Percentiles rank a stretch among this genome's conserved stretches.
phyloP scores from a whole-genome alignment of 2,329 filamentous ascomycete species.

The Furcasterigmium sp. region DNA sequence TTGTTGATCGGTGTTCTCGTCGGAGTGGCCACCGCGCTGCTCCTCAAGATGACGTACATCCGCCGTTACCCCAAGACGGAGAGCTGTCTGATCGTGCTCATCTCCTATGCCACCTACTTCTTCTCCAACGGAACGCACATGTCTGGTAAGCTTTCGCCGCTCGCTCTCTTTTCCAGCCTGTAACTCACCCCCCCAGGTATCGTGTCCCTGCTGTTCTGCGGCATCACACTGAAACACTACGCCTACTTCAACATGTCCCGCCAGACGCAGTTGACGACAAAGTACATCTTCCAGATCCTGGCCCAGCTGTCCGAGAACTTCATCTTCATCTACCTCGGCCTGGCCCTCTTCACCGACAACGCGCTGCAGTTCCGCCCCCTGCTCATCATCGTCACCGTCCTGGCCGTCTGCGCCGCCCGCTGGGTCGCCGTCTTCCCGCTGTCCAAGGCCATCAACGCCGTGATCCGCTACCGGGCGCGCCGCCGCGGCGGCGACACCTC shows the following conservation, averaged over 20 bases:
- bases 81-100: slow-evolving; percentile 87
- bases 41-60: slow-evolving; percentile 92
- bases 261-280: slow-evolving; percentile 93
- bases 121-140: slow-evolving; percentile 94
- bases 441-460: slow-evolving; percentile 84
- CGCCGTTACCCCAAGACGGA: slow-evolving; percentile 93
- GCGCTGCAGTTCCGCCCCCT: slow-evolving; percentile 87
- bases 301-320: slow-evolving; percentile 97
- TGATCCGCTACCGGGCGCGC: slow-evolving; percentile 79
- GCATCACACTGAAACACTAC: slow-evolving; percentile 97
- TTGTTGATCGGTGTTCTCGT: slow-evolving; percentile 83
- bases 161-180: neutral
- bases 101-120: slow-evolving; percentile 95
- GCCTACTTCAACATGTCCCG: slow-evolving; percentile 99
- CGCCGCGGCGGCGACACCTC: slow-evolving; percentile 67
- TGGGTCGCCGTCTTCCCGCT: slow-evolving; percentile 95
- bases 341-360: slow-evolving; percentile 90
- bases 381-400: slow-evolving; percentile 86
- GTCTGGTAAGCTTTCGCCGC: slow-evolving; percentile 60
- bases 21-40: slow-evolving; percentile 79
- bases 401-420: slow-evolving; percentile 86
- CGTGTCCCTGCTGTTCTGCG: slow-evolving; percentile 93
- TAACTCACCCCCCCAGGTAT: slow-evolving; percentile 58
- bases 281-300: slow-evolving; percentile 93
- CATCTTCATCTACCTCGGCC: slow-evolving; percentile 96